These are phyloP conservation scores for Mortierella sp. DNA, from an alignment of 371 early-diverging fungal species.

Conservation along the genomic window DNA sequence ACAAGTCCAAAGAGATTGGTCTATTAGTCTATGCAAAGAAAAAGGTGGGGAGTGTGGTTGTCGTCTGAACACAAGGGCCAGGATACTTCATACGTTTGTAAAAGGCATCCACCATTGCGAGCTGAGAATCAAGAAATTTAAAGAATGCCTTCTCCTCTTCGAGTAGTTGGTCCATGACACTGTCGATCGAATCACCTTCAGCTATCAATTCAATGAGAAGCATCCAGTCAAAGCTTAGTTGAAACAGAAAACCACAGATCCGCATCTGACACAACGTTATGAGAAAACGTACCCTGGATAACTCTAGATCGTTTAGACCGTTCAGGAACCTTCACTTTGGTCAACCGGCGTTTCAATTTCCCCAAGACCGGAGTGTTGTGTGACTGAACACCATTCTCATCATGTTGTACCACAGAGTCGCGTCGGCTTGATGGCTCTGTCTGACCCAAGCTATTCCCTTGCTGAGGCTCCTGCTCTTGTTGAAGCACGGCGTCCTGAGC, in stretches of 20 bases:
- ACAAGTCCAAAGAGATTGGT: not conserved
- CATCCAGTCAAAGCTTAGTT: not conserved
- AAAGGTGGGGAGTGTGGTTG: no score
- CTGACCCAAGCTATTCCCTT: no score
- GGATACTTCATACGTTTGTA: conserved; percentile 20
- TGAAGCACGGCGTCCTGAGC: not conserved
- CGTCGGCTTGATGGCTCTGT: conserved; percentile 1
- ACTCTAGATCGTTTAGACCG: conserved; percentile 1
- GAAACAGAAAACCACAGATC: no score
- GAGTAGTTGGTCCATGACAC: conserved; percentile 27
- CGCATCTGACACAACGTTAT: no score
- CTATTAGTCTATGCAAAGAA: not conserved
- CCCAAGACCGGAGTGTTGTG: conserved; percentile 15
- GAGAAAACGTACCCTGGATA: conserved; percentile 13
- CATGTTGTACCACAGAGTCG: conserved; percentile 2
- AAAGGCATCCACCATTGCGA: conserved; percentile 30
- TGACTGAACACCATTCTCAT: conserved; percentile 7
- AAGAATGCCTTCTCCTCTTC: conserved; percentile 38
- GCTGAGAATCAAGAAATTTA: conserved; percentile 33
- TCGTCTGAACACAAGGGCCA: not conserved
- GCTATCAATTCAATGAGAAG: conserved; percentile 5
- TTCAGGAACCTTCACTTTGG: not conserved
- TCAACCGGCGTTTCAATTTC: conserved; percentile 15
- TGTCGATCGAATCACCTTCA: conserved; percentile 36
- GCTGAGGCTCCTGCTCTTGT: not conserved